A percentile compares a stretch with the other conserved stretches of the same genome.
Conservation (phyloP, 768 basidiomycete genomes). For the Lactarius indigo region DNA sequence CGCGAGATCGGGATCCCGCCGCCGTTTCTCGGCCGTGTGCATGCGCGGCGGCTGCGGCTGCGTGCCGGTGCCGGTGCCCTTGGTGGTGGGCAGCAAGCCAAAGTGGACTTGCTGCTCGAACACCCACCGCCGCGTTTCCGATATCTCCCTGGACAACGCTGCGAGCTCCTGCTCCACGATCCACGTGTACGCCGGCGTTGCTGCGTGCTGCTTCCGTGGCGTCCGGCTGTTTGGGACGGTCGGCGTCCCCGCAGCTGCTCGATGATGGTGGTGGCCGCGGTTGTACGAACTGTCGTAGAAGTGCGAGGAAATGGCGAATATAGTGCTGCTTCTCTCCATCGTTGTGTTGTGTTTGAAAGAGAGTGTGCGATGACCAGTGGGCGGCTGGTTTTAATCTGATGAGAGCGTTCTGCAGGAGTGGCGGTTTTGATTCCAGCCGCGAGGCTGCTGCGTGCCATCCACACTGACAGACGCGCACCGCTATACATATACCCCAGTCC, state of each 20-base stretch:
- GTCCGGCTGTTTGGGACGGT: slow-evolving; percentile 4
- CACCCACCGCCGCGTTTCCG: slow-evolving; percentile 64
- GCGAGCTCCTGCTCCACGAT: slow-evolving; percentile 51
- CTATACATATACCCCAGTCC: background rate
- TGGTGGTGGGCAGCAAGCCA: slow-evolving; percentile 11
- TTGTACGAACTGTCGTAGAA: slow-evolving; percentile 19
- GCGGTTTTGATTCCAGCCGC: slow-evolving; percentile 15
- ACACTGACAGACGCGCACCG: slow-evolving; percentile 1
- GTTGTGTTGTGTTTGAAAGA: background rate
- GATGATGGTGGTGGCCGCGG: slow-evolving; percentile 9
- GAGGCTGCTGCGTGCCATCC: slow-evolving; percentile 18
- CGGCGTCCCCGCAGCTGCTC: slow-evolving; percentile 9
- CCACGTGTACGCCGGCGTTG: slow-evolving; percentile 36
- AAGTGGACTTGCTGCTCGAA: slow-evolving; percentile 46
- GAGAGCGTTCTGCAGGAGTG: background rate
- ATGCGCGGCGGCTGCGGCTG: background rate
- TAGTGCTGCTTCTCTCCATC: slow-evolving; percentile 24
- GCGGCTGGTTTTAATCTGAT: background rate
- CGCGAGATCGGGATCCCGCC: background rate
- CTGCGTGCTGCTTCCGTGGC: slow-evolving; percentile 32
- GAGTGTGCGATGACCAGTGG: background rate
- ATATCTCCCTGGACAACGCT: slow-evolving; percentile 41
- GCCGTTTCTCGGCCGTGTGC: slow-evolving; percentile 3
- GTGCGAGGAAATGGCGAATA: slow-evolving; percentile 22
- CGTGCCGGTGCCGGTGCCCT: background rate